phyloP scores from a whole-genome alignment of 257 asterid genomes.

The Solanum chiquidenum region DNA sequence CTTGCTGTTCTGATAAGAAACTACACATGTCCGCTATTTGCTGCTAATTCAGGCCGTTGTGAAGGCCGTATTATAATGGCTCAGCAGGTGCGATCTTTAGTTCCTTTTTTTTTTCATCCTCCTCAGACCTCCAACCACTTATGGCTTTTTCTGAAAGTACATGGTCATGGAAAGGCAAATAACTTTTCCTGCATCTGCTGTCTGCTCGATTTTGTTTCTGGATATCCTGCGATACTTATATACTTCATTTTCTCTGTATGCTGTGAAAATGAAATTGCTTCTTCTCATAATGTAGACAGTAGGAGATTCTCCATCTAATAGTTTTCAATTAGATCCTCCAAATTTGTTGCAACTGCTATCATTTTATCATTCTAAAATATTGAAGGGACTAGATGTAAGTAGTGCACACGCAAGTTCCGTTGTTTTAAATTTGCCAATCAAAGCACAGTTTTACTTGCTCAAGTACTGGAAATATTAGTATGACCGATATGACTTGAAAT shows the following conservation, averaged over 20 bases:
- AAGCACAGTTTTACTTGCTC: neutral
- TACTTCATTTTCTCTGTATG: neutral
- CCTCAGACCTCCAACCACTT: neutral
- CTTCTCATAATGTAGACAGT: neutral
- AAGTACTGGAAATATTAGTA: neutral
- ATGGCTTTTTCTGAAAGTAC: neutral
- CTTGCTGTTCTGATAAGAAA: constrained; percentile 73
- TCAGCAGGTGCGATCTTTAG: constrained; percentile 65
- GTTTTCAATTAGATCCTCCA: neutral
- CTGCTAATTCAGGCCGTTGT: constrained; percentile 81
- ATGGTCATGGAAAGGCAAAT: neutral
- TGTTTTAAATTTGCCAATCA: neutral
- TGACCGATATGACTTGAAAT: neutral
- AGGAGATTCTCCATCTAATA: neutral
- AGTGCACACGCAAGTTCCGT: neutral
- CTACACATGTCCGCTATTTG: constrained; percentile 77
- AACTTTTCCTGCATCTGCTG: neutral
- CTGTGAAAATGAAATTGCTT: neutral
- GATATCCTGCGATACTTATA: neutral
- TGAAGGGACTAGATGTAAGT: neutral
- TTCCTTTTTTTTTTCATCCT: neutral
- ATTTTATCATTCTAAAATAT: neutral
- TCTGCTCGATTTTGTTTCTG: neutral
- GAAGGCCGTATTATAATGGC: constrained; percentile 92
- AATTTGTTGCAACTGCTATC: neutral